Evolutionary conservation across 2,329 filamentous ascomycete species (phyloP).

Genomic region (Cryoendolithus antarcticus): DNA sequence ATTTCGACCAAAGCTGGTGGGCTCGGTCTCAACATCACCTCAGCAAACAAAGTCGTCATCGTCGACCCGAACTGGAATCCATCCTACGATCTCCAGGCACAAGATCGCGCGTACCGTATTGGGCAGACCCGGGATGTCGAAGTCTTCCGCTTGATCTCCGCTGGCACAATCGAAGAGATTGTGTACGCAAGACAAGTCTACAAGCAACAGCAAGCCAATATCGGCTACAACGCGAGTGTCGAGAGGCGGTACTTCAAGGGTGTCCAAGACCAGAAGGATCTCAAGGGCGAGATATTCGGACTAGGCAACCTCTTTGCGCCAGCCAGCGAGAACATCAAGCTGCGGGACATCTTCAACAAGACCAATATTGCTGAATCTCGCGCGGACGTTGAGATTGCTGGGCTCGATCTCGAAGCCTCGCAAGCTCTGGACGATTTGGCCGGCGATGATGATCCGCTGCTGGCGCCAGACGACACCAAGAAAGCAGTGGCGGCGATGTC

Average conservation of each 20-base stretch:
- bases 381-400: conserved; percentile 68
- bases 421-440: conserved; percentile 38
- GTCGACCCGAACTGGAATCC: conserved; percentile 98
- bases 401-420: conserved; percentile 60
- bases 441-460: conserved; percentile 14
- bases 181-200: conserved; percentile 96
- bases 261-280: conserved; percentile 68
- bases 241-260: conserved; percentile 94
- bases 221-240: conserved; percentile 83
- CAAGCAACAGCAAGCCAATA: conserved; percentile 97
- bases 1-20: conserved; percentile 91
- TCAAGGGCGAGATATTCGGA: conserved; percentile 91
- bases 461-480: conserved; percentile 25
- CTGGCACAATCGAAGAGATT: conserved; percentile 91
- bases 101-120: conserved; percentile 92
- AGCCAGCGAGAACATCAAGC: conserved; percentile 62
- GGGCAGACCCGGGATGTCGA: conserved; percentile 88
- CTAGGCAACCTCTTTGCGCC: conserved; percentile 77
- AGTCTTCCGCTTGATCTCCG: conserved; percentile 80
- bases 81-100: conserved; percentile 83
- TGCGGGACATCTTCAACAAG: conserved; percentile 95
- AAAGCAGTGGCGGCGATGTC: conserved; percentile 56
- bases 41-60: conserved; percentile 95
- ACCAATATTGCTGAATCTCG: conserved; percentile 92
- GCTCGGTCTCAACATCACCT: conserved; percentile 90